phyloP scores from a whole-genome alignment of 2,329 filamentous ascomycete species.

The Alternaria arbusti region DNA sequence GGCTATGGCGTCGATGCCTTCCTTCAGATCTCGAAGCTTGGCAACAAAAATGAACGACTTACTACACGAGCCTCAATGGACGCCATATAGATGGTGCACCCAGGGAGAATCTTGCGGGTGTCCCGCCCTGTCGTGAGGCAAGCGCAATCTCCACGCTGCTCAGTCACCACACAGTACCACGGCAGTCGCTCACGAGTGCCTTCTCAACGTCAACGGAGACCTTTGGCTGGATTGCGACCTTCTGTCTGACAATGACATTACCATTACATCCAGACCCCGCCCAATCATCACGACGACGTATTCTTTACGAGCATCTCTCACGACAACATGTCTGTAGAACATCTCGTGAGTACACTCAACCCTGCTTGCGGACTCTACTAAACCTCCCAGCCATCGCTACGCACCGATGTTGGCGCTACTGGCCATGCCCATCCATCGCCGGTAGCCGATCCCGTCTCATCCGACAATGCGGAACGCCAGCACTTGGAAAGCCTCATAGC shows the following conservation, averaged over 20 bases:
- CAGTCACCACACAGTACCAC: not conserved
- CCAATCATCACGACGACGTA: not conserved
- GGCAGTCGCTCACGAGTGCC: not conserved
- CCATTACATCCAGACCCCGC: not conserved
- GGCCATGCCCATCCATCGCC: conserved; percentile 28
- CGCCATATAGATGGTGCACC: conserved; percentile 47
- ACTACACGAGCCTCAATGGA: conserved; percentile 64
- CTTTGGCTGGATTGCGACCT: not conserved
- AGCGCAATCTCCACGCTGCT: not conserved
- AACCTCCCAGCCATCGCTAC: conserved; percentile 6
- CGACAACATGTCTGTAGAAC: conserved; percentile 3
- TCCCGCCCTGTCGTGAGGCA: not conserved
- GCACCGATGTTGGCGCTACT: not conserved
- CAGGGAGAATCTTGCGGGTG: not conserved
- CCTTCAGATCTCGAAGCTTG: conserved; percentile 91
- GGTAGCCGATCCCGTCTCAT: not conserved
- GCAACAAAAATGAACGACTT: conserved; percentile 97
- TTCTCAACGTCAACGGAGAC: not conserved
- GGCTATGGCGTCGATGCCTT: conserved; percentile 97
- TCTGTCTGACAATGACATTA: not conserved
- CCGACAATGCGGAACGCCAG: not conserved
- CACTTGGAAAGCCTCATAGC: conserved; percentile 12
- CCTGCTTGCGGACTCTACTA: not conserved
- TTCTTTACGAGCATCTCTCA: conserved; percentile 12
- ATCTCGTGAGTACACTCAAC: not conserved